Evolutionary conservation across 169 alveolate genomes (phyloP), one percentile per base, ranked within the genome.

Genomic region (Cyclospora cayetanensis): DNA sequence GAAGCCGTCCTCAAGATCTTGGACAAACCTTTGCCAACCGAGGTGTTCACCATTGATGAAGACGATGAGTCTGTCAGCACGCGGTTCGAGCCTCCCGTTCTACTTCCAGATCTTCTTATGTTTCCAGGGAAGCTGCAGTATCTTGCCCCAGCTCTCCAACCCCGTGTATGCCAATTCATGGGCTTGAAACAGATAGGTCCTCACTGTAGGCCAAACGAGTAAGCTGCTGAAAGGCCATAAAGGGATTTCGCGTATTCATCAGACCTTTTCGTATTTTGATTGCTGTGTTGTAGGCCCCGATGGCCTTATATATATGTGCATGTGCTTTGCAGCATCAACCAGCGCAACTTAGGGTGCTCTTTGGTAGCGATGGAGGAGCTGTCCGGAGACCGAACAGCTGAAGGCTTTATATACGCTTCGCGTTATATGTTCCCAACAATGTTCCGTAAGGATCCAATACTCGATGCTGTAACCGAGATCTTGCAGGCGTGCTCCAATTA

Each of bases 361-460:
- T 25, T 84, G 83, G 83, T 83, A 35, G 89, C 87, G 18, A 72
- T 82, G 74, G 96, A 94, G 53, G 93, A 93, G 53, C 46, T 93
- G 82, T 93, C 94, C 22, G 96, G 96, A 3, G 95, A 92, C 53
- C 91, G 95, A 29, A 79, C 86, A 2, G 92, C 92, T 35, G 96
- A 94, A 91, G 96, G 96, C 4, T 88, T 94, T 35, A 63, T 94
- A n/a, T 93, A 93, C 76, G 95, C 96, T 0, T 86, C 95, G 35
- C 90, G 96, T 41, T 86, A 91, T 52, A 91, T 94, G 50, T 94
- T 94, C 84, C 96, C 96, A 11, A 95, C 96, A 7, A 76, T 84
- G 34, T 92, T 92, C 41, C 70, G 96, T 31, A 91, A 93, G 63
- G 95, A 94, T 66, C 94, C 95, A 3, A 89, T 94, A 5, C 88